Conservation (phyloP, 805 yeast species). For the Kodamaea kaohsiungensis region DNA sequence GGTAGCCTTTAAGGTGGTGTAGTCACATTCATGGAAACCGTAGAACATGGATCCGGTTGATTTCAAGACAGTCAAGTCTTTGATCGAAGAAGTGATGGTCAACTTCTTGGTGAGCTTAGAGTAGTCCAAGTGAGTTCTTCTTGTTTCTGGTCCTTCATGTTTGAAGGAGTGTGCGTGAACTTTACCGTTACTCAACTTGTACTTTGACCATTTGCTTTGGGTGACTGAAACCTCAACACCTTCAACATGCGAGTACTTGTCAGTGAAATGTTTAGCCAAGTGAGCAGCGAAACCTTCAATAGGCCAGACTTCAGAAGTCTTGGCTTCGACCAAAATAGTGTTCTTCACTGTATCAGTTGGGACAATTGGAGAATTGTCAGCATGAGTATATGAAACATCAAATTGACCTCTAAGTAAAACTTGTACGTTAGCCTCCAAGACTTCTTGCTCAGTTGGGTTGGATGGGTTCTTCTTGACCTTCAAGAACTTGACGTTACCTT, state of each 20-base stretch:
- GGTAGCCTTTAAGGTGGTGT: slow-evolving; percentile 83
- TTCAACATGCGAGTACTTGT: slow-evolving; percentile 74
- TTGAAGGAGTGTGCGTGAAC: slow-evolving; percentile 81
- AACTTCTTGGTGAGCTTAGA: slow-evolving; percentile 52
- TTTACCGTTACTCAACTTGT: slow-evolving; percentile 64
- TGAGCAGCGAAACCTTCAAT: slow-evolving; percentile 87
- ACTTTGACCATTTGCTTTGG: slow-evolving; percentile 81
- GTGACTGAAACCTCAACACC: slow-evolving; percentile 67
- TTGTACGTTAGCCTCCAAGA: slow-evolving; percentile 81
- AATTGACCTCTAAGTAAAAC: slow-evolving; percentile 76
- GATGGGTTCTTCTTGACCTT: slow-evolving; percentile 79
- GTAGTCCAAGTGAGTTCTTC: slow-evolving; percentile 57
- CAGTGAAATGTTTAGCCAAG: slow-evolving; percentile 76
- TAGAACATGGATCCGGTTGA: slow-evolving; percentile 92
- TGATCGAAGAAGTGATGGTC: slow-evolving; percentile 64
- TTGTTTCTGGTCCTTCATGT: slow-evolving; percentile 82
- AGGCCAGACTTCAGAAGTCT: slow-evolving; percentile 83
- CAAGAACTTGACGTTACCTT: slow-evolving; percentile 88
- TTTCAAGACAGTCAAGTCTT: slow-evolving; percentile 81
- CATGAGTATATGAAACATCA: slow-evolving; percentile 79
- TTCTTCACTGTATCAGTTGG: slow-evolving; percentile 95
- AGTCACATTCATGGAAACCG: slow-evolving; percentile 84
- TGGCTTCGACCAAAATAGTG: slow-evolving; percentile 82
- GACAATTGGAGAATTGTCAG: slow-evolving; percentile 85
- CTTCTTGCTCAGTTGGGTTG: slow-evolving; percentile 74